Conservation (phyloP, 768 basidiomycete species). For the Termitomyces sp. region DNA sequence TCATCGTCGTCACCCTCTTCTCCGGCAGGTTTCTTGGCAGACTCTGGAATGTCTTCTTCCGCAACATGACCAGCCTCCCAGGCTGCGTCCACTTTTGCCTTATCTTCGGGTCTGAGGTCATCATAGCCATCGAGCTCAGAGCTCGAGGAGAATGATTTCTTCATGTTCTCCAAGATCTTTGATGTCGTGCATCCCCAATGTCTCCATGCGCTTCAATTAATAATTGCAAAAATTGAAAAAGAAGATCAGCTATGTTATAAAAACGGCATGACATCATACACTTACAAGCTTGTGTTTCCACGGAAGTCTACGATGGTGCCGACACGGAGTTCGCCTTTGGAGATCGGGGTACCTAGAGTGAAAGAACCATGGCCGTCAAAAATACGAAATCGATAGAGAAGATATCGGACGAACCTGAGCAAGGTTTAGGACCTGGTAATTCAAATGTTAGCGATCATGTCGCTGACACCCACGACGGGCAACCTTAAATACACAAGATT, state of each 20-base stretch:
- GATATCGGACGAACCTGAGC: slow-evolving; percentile 46
- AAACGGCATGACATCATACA: neutral
- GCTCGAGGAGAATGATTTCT: slow-evolving; percentile 53
- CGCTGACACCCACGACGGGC: slow-evolving; percentile 24
- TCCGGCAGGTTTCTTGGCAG: slow-evolving; percentile 52
- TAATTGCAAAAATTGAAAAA: neutral
- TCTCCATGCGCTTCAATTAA: slow-evolving; percentile 62
- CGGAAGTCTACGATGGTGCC: slow-evolving; percentile 74
- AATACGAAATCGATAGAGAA: slow-evolving; percentile 9
- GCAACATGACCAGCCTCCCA: slow-evolving; percentile 78
- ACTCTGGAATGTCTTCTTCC: slow-evolving; percentile 79
- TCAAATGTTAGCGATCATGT: slow-evolving; percentile 19
- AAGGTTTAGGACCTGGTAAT: slow-evolving; percentile 72
- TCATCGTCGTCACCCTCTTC: slow-evolving; percentile 21
- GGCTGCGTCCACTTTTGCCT: slow-evolving; percentile 68
- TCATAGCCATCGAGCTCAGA: slow-evolving; percentile 87
- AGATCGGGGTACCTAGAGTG: slow-evolving; percentile 60
- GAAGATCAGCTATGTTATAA: slow-evolving; percentile 17
- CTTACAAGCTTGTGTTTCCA: slow-evolving; percentile 68
- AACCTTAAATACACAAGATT: slow-evolving; percentile 14
- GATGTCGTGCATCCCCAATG: slow-evolving; percentile 88
- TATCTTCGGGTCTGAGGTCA: slow-evolving; percentile 64
- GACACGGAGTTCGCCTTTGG: slow-evolving; percentile 70
- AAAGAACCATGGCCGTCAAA: slow-evolving; percentile 15
- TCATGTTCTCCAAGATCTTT: slow-evolving; percentile 70